Base-by-base conservation (phyloP, 371 early-diverging fungal genomes). In the Rhizomucor pusillus region DNA sequence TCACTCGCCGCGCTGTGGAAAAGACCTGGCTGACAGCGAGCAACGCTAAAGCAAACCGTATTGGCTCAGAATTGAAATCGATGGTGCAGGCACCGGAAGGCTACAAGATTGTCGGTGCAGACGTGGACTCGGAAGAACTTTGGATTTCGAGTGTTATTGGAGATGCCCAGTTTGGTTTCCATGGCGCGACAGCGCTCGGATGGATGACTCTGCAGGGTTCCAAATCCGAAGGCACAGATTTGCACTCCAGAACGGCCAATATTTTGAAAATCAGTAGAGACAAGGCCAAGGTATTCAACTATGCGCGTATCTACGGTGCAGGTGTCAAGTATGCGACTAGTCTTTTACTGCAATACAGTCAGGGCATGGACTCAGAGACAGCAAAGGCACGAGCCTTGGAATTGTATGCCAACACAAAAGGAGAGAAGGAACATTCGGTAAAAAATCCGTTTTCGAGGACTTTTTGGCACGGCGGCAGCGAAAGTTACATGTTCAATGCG, bases 171-270 rank as follows among this genome's bases (percentile, higher is more conserved):
- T 93, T 98, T 64, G 82, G 90, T 11, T 83, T 88, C 61, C 96
- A 95, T 62, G 99, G 99, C 6, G 90, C 90, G 0, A 92, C 96
- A 0, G 94, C 98, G 0, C 67, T 98, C 14, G 97, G 99, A 1
- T 98, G 94, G 89, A 97, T 97, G 98, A 95, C 95, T 2, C 64
- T 98, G 48, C 95, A 97, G 70, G 99, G 99, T 0, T 85, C 88
- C 0, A 98, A 97, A 69, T 60, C 86, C 0, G 88, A 84, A 16
- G 90, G 90, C 1, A 95, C 97, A 0, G 99, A 98, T 77, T 57
- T 97, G 57, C 99, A 98, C 60, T 94, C 97, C 1, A 88, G 85
- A 50, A 94, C 99, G 0, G 99, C 95, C 1, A 66, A 65, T 24
- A 93, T 98, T 53, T 56, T 96, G 48, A 91, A 90, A 5, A 94